Evolutionary conservation across 2,329 filamentous ascomycete genomes (phyloP).

Genomic region (Trichothecium sympodiale): DNA sequence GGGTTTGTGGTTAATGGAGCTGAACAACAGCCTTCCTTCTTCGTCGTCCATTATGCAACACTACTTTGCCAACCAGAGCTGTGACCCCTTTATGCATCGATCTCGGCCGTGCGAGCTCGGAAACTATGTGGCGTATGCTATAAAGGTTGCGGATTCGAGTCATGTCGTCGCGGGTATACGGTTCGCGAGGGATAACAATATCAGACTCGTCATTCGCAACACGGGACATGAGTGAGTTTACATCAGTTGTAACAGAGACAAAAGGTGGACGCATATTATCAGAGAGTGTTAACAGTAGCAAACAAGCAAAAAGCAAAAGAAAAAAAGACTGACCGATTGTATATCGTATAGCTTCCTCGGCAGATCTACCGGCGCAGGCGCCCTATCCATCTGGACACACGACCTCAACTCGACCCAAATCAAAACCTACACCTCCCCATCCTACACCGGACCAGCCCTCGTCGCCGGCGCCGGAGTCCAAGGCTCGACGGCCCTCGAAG

Average conservation of each 20-base stretch:
- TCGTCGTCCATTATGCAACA: constrained; percentile 29
- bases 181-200: constrained; percentile 25
- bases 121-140: constrained; percentile 27
- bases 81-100: constrained; percentile 26
- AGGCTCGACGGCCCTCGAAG: constrained; percentile 33
- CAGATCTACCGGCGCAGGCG: constrained; percentile 20
- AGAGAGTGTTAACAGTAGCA: too few relatives aligned
- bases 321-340: too few relatives aligned
- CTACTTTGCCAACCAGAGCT: constrained; percentile 24
- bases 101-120: constrained; percentile 28
- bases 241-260: too few relatives aligned
- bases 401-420: constrained; percentile 28
- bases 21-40: constrained; percentile 21
- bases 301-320: too few relatives aligned
- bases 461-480: constrained; percentile 44
- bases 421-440: constrained; percentile 26
- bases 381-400: constrained; percentile 29
- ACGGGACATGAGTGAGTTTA: constrained; percentile 18
- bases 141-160: constrained; percentile 17
- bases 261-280: too few relatives aligned
- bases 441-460: constrained; percentile 39
- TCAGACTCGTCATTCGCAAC: constrained; percentile 23
- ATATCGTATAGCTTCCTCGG: constrained; percentile 17
- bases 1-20: too few relatives aligned
- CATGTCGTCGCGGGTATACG: constrained; percentile 21